Evolutionary conservation across 352 stramenopile genomes (phyloP), one percentile per base, ranked within the genome.

Genomic region (Phytophthora quininea): DNA sequence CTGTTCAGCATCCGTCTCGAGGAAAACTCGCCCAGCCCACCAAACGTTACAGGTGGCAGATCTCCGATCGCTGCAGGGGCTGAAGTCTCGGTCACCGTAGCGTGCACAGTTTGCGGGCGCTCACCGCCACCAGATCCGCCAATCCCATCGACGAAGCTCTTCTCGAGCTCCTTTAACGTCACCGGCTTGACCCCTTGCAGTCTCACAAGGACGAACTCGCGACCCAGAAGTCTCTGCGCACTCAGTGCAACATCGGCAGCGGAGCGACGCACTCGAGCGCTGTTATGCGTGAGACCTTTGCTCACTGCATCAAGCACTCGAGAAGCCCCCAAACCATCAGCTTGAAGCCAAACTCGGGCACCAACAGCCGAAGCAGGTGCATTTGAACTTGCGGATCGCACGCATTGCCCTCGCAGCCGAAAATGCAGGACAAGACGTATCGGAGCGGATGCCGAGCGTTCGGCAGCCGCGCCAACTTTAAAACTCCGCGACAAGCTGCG

Each of bases 151-250:
- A 89, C 82, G 69, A 95, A 93, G 64, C 80, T 91, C 66, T 93
- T 93, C 62, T 95, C 88, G 8, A 95, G 77, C 50, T 95, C 86
- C 47, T 91, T 93, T 6, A 93, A 69, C n/a, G 79, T 93, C 56
- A 87, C 73, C 9, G 85, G 67, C 60, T 92, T 93, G 57, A 93
- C 78, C 52, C 84, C 85, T 71, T 88, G 79, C 32, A 95, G 83
- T 32, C 81, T 79, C 57, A 77, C 68, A 4, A 95, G 68, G 45
- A 95, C 83, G 31, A 83, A 79, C 19, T 81, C 78, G 49, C 90
- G 88, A 43, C 87, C 87, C n/a, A 92, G 70, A 43, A 93, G 71
- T 11, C 88, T 74, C 64, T 93, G 88, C 47, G 83, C 88, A 61
- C 77, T 91, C 8, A 93, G 74, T 31, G 82, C 84, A n/a, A 95